phyloP scores from a whole-genome alignment of 75 land plant species.

The Pinus albicaulis region DNA sequence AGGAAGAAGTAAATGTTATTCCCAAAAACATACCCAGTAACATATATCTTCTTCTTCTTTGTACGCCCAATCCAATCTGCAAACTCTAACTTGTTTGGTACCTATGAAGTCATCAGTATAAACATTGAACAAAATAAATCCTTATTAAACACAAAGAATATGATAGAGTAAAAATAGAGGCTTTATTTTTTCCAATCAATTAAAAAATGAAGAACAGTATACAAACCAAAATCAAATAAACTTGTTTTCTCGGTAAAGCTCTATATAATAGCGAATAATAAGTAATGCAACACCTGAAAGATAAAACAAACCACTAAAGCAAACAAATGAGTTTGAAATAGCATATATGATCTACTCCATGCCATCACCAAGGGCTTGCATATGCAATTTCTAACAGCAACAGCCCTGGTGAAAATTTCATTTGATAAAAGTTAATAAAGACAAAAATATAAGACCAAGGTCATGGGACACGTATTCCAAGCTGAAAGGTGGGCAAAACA shows the following conservation, averaged over 20 bases:
- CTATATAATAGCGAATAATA: not conserved
- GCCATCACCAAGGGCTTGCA: no score
- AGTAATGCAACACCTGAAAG: not conserved
- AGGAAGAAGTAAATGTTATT: not conserved
- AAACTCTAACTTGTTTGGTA: slow-evolving; percentile 94
- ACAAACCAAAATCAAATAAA: not conserved
- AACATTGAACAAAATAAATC: no score
- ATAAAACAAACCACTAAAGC: not conserved
- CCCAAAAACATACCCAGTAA: slow-evolving; percentile 65
- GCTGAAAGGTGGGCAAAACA: no score
- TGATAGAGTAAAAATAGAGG: not conserved
- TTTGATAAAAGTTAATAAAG: no score
- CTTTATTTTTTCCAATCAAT: not conserved
- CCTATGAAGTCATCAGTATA: slow-evolving; percentile 33
- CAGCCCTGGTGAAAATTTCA: no score
- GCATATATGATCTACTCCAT: not conserved
- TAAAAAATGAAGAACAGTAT: not conserved
- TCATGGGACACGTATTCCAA: no score
- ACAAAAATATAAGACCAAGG: no score
- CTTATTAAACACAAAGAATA: no score
- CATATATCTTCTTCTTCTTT: slow-evolving; percentile 90
- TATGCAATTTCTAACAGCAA: no score
- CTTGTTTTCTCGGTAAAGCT: not conserved
- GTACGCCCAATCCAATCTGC: slow-evolving; percentile 99
- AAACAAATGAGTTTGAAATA: not conserved